A percentile compares a stretch with the other conserved stretches of the same genome.
Evolutionary conservation across 306 rosid species (phyloP).

Genomic region (Spatholobus suberectus): DNA sequence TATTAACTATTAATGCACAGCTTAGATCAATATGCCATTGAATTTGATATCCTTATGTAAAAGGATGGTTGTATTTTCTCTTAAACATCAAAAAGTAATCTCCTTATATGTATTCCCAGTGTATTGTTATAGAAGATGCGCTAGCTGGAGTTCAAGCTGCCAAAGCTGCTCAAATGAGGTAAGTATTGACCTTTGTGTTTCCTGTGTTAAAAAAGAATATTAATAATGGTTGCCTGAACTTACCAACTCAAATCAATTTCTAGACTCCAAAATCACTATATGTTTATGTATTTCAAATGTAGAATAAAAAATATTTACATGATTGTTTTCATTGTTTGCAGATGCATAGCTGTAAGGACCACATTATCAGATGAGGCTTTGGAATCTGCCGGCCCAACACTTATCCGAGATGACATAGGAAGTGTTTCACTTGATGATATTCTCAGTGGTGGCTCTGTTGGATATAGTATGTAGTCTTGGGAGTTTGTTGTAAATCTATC

Average conservation of each 20-base stretch:
- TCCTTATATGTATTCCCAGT: conserved; percentile 55
- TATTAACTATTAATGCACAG: conserved; percentile 16
- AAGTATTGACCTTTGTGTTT: conserved; percentile 26
- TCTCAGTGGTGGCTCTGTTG: conserved; percentile 81
- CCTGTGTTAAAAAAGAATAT: not conserved
- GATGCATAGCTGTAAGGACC: conserved; percentile 92
- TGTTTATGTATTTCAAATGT: conserved; percentile 17
- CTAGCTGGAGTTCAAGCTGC: conserved; percentile 98
- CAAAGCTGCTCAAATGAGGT: conserved; percentile 96
- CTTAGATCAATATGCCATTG: not conserved
- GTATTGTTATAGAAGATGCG: conserved; percentile 96
- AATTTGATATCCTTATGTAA: conserved; percentile 23
- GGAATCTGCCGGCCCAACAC: conserved; percentile 70
- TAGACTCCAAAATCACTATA: not conserved
- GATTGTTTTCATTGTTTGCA: conserved; percentile 49
- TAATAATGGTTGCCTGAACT: conserved; percentile 10
- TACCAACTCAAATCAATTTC: conserved; percentile 24
- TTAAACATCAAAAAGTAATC: conserved; percentile 9
- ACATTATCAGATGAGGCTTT: conserved; percentile 80
- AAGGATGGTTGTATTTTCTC: conserved; percentile 33
- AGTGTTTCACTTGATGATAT: conserved; percentile 84
- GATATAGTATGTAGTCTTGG: conserved; percentile 90
- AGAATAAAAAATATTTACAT: conserved; percentile 12
- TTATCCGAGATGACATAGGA: conserved; percentile 88
- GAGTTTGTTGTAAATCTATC: conserved; percentile 59